phyloP scores from a whole-genome alignment of 306 rosid species.

The Nissolia schottii region DNA sequence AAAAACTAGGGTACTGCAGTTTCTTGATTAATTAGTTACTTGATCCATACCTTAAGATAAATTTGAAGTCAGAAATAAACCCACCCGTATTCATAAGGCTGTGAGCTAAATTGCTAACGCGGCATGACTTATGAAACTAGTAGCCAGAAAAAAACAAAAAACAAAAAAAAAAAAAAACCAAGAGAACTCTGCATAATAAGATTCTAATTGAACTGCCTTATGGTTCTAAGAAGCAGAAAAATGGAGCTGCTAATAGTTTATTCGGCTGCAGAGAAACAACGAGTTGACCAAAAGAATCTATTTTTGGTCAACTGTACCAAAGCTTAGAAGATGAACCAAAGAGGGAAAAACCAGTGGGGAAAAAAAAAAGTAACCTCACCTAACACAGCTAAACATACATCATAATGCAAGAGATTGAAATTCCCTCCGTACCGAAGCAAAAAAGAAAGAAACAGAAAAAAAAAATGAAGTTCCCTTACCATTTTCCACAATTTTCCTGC shows the following conservation, averaged over 20 bases:
- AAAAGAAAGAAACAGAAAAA: neutral
- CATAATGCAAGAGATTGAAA: constrained; percentile 29
- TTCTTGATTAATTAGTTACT: neutral
- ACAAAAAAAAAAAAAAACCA: constrained; percentile 4
- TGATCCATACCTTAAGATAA: neutral
- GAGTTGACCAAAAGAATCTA: constrained; percentile 26
- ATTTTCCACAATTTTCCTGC: constrained; percentile 16
- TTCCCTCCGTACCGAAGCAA: neutral
- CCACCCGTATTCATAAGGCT: constrained; percentile 23
- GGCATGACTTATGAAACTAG: constrained; percentile 8
- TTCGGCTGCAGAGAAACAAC: neutral
- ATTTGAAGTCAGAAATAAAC: constrained; percentile 11
- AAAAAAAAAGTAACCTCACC: neutral
- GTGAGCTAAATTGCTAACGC: neutral
- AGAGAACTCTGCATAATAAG: neutral
- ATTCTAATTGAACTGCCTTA: constrained; percentile 15
- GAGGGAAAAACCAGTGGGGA: neutral
- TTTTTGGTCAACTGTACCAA: constrained; percentile 35
- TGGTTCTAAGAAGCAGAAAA: neutral
- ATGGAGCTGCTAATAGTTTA: neutral
- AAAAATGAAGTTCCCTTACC: neutral
- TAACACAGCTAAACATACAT: neutral
- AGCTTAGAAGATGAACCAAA: constrained; percentile 18
- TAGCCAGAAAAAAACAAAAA: neutral
- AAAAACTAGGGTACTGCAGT: neutral